Conservation (phyloP, 768 basidiomycete species). For the Tubosaeta brunneosetosa region DNA sequence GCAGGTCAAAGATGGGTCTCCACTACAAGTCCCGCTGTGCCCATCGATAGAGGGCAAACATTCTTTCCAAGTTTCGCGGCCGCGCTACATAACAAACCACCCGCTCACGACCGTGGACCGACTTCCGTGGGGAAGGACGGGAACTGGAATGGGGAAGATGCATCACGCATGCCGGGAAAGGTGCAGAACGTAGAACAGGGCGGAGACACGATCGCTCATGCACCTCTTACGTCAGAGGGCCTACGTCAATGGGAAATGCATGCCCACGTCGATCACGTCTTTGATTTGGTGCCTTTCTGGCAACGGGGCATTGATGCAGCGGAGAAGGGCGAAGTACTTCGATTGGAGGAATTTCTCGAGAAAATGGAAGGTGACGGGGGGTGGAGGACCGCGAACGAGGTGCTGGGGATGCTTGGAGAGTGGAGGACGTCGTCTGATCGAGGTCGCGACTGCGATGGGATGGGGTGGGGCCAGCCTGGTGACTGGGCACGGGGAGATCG, state of each 20-base stretch:
- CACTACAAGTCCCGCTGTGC: conserved; percentile 24
- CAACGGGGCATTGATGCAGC: conserved; percentile 44
- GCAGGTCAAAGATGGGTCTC: conserved; percentile 32
- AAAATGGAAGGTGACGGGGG: conserved; percentile 34
- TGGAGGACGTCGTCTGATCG: conserved; percentile 14
- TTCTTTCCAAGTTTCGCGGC: conserved; percentile 24
- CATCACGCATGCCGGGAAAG: background rate
- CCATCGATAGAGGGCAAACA: conserved; percentile 13
- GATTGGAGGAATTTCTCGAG: conserved; percentile 44
- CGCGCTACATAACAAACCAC: conserved; percentile 32
- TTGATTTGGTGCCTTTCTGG: conserved; percentile 54
- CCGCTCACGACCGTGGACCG: conserved; percentile 14
- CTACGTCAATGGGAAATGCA: conserved; percentile 28
- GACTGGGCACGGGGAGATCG: conserved; percentile 10
- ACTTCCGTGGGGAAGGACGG: conserved; percentile 2
- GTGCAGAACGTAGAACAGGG: conserved; percentile 18
- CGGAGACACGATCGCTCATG: conserved; percentile 29
- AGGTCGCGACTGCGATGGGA: background rate
- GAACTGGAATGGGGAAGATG: background rate
- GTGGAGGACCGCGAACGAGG: conserved; percentile 27
- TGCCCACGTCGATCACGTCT: conserved; percentile 42
- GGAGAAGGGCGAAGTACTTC: conserved; percentile 39
- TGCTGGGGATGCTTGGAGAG: conserved; percentile 27
- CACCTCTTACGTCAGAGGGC: conserved; percentile 27
- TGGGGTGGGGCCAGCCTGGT: conserved; percentile 9